Conservation (phyloP, 257 asterid species). For the Lycium barbarum region DNA sequence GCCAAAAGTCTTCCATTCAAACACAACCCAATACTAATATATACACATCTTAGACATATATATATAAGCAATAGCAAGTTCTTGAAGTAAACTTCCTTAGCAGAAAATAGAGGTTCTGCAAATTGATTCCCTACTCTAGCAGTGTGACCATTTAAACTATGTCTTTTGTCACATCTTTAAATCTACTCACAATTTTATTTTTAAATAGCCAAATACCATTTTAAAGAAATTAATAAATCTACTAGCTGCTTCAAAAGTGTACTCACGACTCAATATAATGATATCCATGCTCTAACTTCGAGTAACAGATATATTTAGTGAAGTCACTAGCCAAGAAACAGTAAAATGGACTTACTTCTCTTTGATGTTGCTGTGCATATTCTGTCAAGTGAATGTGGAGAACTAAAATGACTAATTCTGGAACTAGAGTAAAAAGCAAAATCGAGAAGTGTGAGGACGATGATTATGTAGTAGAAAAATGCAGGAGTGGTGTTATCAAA, state of each 20-base stretch:
- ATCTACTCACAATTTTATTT: too few species aligned
- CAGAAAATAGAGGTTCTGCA: neutral
- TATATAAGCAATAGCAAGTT: neutral
- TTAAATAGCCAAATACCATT: neutral
- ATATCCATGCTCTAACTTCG: neutral
- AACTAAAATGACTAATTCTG: neutral
- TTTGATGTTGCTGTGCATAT: neutral
- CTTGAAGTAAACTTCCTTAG: neutral
- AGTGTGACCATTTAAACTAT: neutral
- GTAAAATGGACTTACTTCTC: neutral
- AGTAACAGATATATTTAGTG: neutral
- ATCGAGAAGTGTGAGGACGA: neutral
- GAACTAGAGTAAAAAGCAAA: neutral
- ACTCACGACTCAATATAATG: neutral
- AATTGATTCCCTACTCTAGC: neutral
- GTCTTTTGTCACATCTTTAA: too few species aligned
- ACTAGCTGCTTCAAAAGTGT: neutral
- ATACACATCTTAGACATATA: neutral
- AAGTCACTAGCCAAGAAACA: neutral
- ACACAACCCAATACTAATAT: neutral
- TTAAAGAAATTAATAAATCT: neutral
- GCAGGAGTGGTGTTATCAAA: neutral
- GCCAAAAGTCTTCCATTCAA: neutral
- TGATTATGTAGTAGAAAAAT: too few species aligned
- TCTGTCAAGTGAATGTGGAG: neutral